phyloP scores from a whole-genome alignment of 140 eudicot genomes.

The Bidens hawaiensis region DNA sequence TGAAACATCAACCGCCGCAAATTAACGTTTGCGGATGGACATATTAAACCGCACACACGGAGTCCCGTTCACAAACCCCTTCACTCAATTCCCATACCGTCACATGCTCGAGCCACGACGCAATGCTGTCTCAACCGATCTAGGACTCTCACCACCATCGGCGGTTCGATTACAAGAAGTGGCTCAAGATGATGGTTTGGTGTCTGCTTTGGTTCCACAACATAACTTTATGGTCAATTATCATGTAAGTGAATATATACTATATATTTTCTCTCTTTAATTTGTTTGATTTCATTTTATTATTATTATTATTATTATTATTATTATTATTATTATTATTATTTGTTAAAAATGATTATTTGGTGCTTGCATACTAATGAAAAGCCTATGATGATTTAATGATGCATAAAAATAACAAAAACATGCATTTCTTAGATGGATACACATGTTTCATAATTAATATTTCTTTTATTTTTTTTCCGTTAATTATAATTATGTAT shows the following conservation, averaged over 20 bases:
- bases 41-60: constrained; percentile 3
- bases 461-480: too few species aligned
- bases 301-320: too few species aligned
- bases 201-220: constrained; percentile 15
- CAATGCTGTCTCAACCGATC: constrained; percentile 1
- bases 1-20: constrained; percentile 4
- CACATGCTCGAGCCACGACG: constrained; percentile 8
- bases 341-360: too few species aligned
- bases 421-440: too few species aligned
- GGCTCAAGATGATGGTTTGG: not conserved
- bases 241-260: not conserved
- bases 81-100: constrained; percentile 19
- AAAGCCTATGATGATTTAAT: too few species aligned
- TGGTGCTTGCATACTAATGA: too few species aligned
- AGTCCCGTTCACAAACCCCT: constrained; percentile 13
- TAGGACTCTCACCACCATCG: constrained; percentile 20
- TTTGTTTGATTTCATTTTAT: too few species aligned
- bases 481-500: too few species aligned
- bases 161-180: not conserved
- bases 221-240: constrained; percentile 11
- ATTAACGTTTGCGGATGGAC: constrained; percentile 15
- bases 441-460: too few species aligned
- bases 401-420: too few species aligned
- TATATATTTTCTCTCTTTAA: not conserved
- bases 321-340: too few species aligned